Evolutionary conservation across 805 yeast genomes (phyloP), one percentile per base, ranked within the genome.

Genomic region (Hanseniaspora pseudoguilliermondii): DNA sequence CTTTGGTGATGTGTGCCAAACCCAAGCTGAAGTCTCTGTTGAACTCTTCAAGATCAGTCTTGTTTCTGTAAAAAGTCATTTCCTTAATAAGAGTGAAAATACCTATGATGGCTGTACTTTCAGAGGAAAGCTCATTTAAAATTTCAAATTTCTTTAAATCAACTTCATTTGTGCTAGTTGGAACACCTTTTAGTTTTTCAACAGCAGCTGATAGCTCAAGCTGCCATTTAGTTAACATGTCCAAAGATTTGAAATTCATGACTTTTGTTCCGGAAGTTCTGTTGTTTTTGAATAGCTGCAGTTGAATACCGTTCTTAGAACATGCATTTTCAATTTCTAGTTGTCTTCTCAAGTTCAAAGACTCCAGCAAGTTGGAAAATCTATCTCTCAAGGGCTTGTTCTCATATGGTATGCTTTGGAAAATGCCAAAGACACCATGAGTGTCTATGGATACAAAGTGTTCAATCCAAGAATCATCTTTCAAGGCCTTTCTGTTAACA

Each of bases 151-250:
- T 48, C 35, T 46, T 53, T 2, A 29, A 8, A 9, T 35, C 42
- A 15, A 39, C 47, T 11, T 35, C 41, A 35, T 29, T 46, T 11
- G 13, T 21, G 15, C 23, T 16, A 6, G 2, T 27, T 8, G 47
- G 29, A 9, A 20, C 20, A 2, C 71, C 71, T 11, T 81, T 75
- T 66, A 88, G 97, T 59, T 79, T 78, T 59, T 79, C 71, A 15
- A 93, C 76, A 52, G 81, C 71, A 0, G 95, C 93, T 34, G 81
- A 68, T 77, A 90, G 75, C 48, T 79, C 81, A 54, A 76, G 75
- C 60, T 84, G 83, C 98, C 98, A 93, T 58, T 79, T 78, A 79
- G 88, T 93, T 41, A 93, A 70, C 60, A 82, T 81, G 1, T 81
- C 82, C 15, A 48, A 21, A 18, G 42, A 38, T 15, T 39, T 23